phyloP scores from a whole-genome alignment of 164 flowering plant species.

The Piper betle region DNA sequence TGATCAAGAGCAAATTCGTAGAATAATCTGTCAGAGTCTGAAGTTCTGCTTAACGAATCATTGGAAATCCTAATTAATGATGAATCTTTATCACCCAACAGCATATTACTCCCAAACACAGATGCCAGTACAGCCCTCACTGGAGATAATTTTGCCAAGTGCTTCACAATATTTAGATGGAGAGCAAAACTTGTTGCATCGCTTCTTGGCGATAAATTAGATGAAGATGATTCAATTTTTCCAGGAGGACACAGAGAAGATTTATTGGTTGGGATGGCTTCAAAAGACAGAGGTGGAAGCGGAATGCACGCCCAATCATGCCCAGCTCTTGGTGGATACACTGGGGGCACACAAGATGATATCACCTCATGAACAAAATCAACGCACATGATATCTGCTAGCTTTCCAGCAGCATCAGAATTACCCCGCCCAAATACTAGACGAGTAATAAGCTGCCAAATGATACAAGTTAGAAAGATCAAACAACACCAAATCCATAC shows the following conservation, averaged over 20 bases:
- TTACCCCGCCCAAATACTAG: conserved; percentile 91
- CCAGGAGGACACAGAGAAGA: conserved; percentile 38
- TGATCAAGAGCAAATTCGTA: conserved; percentile 97
- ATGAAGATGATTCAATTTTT: conserved; percentile 51
- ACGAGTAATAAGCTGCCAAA: conserved; percentile 83
- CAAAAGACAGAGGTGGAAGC: conserved; percentile 39
- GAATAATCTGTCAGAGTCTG: conserved; percentile 73
- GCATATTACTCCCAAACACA: conserved; percentile 87
- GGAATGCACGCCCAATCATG: conserved; percentile 99
- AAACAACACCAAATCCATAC: neutral
- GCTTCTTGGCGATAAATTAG: conserved; percentile 33
- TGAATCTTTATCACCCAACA: conserved; percentile 48
- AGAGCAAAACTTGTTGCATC: conserved; percentile 70
- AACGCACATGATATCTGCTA: conserved; percentile 85
- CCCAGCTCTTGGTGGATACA: conserved; percentile 84
- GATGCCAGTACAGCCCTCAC: conserved; percentile 91
- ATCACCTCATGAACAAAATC: conserved; percentile 98
- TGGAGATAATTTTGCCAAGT: conserved; percentile 83
- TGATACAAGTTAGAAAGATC: neutral
- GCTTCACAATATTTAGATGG: conserved; percentile 75
- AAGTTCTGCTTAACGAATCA: conserved; percentile 35
- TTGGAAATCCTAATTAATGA: conserved; percentile 39
- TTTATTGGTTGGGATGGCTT: conserved; percentile 37
- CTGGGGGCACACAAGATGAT: conserved; percentile 97
- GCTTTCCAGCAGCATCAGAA: conserved; percentile 96